These are phyloP conservation scores for Isabelozyma gotoi DNA, from an alignment of 805 yeast species.

Conservation along the genomic window DNA sequence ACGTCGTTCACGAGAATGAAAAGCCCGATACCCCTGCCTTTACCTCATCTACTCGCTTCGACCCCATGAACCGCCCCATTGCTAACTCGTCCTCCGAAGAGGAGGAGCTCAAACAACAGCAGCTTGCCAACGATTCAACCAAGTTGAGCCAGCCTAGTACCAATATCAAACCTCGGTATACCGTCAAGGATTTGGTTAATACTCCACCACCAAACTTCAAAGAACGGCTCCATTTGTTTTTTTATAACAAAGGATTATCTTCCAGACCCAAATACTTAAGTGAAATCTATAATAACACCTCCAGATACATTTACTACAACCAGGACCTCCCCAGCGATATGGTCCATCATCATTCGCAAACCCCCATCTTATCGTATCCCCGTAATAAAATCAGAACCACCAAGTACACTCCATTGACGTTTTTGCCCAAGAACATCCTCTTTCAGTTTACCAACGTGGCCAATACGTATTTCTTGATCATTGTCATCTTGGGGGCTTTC, in stretches of 20 bases:
- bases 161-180: slow-evolving; percentile 1
- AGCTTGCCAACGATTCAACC: not conserved
- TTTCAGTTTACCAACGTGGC: slow-evolving; percentile 61
- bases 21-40: not conserved
- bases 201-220: slow-evolving; percentile 22
- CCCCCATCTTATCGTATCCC: slow-evolving; percentile 42
- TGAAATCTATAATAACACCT: slow-evolving; percentile 36
- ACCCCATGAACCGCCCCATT: not conserved
- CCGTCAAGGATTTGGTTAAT: slow-evolving; percentile 12
- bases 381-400: slow-evolving; percentile 63
- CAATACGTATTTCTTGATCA: slow-evolving; percentile 54
- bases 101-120: slow-evolving; percentile 1
- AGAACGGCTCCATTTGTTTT: slow-evolving; percentile 14
- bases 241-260: slow-evolving; percentile 22
- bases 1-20: not conserved
- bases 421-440: slow-evolving; percentile 54
- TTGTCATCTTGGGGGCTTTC: slow-evolving; percentile 57
- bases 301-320: slow-evolving; percentile 51
- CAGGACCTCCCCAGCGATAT: slow-evolving; percentile 46
- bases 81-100: not conserved
- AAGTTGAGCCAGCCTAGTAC: not conserved
- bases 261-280: slow-evolving; percentile 33
- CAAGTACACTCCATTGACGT: slow-evolving; percentile 58
- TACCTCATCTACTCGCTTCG: not conserved
- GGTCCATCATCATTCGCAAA: slow-evolving; percentile 24